Conservation (phyloP, 257 asterid species). For the Echium plantagineum region DNA sequence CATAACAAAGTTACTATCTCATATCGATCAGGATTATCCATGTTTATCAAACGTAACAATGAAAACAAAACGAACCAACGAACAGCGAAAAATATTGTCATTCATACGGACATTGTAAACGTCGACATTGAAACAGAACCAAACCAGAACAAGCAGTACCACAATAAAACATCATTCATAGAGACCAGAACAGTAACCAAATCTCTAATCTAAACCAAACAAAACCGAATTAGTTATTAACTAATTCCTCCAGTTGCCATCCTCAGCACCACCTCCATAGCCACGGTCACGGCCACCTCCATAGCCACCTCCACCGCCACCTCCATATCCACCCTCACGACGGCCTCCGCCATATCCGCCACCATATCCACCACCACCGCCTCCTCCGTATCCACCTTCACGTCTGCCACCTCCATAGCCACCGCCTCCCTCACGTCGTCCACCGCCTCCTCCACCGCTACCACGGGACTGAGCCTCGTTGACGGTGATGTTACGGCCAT, state of each 20-base stretch:
- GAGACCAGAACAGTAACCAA: slow-evolving; percentile 4
- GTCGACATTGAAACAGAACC: too few species aligned
- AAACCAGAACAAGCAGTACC: too few species aligned
- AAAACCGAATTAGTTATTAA: too few species aligned
- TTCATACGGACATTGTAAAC: too few species aligned
- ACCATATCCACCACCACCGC: too few species aligned
- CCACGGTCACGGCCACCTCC: slow-evolving; percentile 8
- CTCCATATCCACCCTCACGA: slow-evolving; percentile 7
- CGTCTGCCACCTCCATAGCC: slow-evolving; percentile 3
- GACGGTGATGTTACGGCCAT: slow-evolving; percentile 82
- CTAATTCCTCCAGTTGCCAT: not conserved
- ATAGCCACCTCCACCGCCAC: slow-evolving; percentile 7
- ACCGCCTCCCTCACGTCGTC: slow-evolving; percentile 25
- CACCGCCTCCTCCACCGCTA: slow-evolving; percentile 47
- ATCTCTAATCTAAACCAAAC: not conserved
- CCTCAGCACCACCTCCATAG: slow-evolving; percentile 17
- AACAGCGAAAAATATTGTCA: too few species aligned
- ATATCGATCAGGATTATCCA: too few species aligned
- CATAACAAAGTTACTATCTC: too few species aligned
- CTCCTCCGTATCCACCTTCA: slow-evolving; percentile 11
- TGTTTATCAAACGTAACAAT: too few species aligned
- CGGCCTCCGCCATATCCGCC: slow-evolving; percentile 11
- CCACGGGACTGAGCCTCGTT: slow-evolving; percentile 90
- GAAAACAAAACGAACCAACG: too few species aligned
- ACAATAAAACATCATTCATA: too few species aligned